Evolutionary conservation across 2,329 filamentous ascomycete genomes (phyloP).

Genomic region (Monosporascus sp.): DNA sequence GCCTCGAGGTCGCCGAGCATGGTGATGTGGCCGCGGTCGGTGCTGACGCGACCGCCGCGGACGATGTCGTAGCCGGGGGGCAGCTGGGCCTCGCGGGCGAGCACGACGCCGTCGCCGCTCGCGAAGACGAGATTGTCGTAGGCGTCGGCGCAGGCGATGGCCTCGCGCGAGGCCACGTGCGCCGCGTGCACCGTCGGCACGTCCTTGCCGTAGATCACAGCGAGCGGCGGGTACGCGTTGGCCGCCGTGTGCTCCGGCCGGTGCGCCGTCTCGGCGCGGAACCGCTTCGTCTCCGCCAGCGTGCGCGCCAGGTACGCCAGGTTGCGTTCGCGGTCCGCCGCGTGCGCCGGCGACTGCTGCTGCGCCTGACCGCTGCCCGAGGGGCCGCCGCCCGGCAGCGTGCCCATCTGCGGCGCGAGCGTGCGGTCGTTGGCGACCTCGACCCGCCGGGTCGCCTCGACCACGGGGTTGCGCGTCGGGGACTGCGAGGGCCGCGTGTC

Average conservation of each 20-base stretch:
- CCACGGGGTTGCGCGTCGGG: conserved; percentile 14
- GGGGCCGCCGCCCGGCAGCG: conserved; percentile 22
- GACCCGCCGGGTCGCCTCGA: conserved; percentile 22
- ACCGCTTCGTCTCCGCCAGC: conserved; percentile 63
- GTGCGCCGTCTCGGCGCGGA: conserved; percentile 70
- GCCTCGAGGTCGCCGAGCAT: conserved; percentile 80
- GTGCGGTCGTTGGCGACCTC: conserved; percentile 30
- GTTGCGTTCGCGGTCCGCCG: conserved; percentile 47
- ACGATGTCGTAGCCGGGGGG: conserved; percentile 73
- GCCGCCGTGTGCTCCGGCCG: conserved; percentile 48
- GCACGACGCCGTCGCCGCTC: conserved; percentile 81
- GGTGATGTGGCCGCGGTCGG: conserved; percentile 81
- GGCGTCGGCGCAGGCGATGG: conserved; percentile 68
- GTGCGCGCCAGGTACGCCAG: conserved; percentile 68
- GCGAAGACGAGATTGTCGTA: conserved; percentile 87
- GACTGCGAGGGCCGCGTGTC: conserved; percentile 15
- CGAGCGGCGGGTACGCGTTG: conserved; percentile 78
- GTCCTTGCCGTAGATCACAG: conserved; percentile 80
- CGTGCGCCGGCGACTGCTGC: conserved; percentile 21
- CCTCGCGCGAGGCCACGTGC: conserved; percentile 65
- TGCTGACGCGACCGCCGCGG: conserved; percentile 68
- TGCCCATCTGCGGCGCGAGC: conserved; percentile 43
- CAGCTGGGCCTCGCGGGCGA: conserved; percentile 80
- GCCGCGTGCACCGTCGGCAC: conserved; percentile 82
- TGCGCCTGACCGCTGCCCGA: conserved; percentile 20